A percentile compares a stretch with the other conserved stretches of the same genome.
These are phyloP conservation scores for Geotrichum fermentans DNA, from an alignment of 1,139 yeast genomes.

Conservation along the genomic window DNA sequence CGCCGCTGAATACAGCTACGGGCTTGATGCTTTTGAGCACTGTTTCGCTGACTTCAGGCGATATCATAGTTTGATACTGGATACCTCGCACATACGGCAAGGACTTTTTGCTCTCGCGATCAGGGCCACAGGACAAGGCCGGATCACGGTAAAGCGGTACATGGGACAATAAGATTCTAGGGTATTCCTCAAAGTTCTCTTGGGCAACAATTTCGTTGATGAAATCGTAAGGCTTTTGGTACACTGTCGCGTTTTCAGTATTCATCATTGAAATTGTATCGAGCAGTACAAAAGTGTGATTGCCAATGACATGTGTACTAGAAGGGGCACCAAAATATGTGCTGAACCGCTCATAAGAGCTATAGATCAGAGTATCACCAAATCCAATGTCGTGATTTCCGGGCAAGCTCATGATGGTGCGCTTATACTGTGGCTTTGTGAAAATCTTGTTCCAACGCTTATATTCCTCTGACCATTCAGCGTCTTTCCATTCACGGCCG, in stretches of 20 bases:
- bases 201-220: slow-evolving; percentile 27
- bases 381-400: slow-evolving; percentile 97
- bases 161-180: slow-evolving; percentile 70
- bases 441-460: slow-evolving; percentile 63
- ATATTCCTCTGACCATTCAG: slow-evolving; percentile 68
- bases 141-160: slow-evolving; percentile 69
- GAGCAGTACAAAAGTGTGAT: slow-evolving; percentile 68
- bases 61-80: slow-evolving; percentile 75
- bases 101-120: slow-evolving; percentile 56
- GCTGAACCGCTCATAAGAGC: slow-evolving; percentile 57
- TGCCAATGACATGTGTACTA: slow-evolving; percentile 56
- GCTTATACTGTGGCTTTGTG: slow-evolving; percentile 44
- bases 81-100: slow-evolving; percentile 61
- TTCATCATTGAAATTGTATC: slow-evolving; percentile 79
- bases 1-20: slow-evolving; percentile 73
- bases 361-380: slow-evolving; percentile 57
- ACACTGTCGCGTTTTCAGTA: slow-evolving; percentile 41
- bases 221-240: slow-evolving; percentile 42
- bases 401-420: slow-evolving; percentile 59
- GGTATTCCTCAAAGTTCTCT: slow-evolving; percentile 38
- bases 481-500: slow-evolving; percentile 80
- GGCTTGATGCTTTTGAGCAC: slow-evolving; percentile 60
- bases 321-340: slow-evolving; percentile 68
- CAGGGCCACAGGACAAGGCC: slow-evolving; percentile 58
- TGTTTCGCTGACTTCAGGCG: slow-evolving; percentile 51